Evolutionary conservation across 345 rosid genomes (phyloP).

Genomic region (Salix suchowensis): DNA sequence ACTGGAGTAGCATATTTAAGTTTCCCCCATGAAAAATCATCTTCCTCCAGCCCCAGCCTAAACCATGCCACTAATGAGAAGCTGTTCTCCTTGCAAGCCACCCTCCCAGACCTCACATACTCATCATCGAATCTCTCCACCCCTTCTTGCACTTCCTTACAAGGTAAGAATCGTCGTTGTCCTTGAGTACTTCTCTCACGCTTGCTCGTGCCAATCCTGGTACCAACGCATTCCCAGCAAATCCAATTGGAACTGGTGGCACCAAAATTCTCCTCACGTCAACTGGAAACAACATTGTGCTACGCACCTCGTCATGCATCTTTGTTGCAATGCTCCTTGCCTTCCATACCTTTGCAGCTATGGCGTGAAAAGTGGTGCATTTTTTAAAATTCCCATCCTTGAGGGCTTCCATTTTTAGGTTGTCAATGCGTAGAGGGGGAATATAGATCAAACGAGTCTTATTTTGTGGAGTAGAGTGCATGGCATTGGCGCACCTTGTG

Average conservation of each 20-base stretch:
- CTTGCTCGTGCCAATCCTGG: conserved; percentile 10
- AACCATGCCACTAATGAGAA: conserved; percentile 26
- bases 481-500: neutral
- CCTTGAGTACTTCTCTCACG: conserved; percentile 18
- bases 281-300: conserved; percentile 20
- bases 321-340: conserved; percentile 23
- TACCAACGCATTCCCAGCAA: conserved; percentile 26
- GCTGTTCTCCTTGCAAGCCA: conserved; percentile 18
- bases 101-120: conserved; percentile 19
- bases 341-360: conserved; percentile 24
- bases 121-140: conserved; percentile 11
- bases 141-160: conserved; percentile 23
- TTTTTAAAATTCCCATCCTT: neutral
- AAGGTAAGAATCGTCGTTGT: neutral
- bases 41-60: conserved; percentile 18
- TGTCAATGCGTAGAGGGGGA: neutral
- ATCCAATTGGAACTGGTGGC: conserved; percentile 16
- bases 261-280: neutral
- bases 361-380: conserved; percentile 18
- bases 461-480: neutral
- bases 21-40: conserved; percentile 21
- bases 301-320: conserved; percentile 4
- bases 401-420: conserved; percentile 7
- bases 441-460: conserved; percentile 3
- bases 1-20: conserved; percentile 12